These are phyloP conservation scores for Trichocladium uniseriatum DNA, from an alignment of 495 filamentous ascomycete genomes.

Conservation along the genomic window DNA sequence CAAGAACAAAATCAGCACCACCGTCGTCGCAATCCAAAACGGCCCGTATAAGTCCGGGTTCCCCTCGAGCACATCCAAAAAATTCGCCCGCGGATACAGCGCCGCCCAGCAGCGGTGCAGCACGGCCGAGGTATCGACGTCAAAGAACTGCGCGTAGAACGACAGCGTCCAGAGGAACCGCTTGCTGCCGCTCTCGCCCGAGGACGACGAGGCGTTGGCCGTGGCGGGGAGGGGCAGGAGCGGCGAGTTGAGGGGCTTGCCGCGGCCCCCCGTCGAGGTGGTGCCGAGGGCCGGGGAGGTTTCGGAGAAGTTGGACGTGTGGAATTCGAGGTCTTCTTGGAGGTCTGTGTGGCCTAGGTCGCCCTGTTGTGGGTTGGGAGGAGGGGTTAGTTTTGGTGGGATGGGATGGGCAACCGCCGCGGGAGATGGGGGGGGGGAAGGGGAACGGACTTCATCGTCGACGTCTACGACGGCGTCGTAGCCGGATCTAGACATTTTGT, in stretches of 20 bases:
- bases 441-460: slow-evolving; percentile 56
- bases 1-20: slow-evolving; percentile 89
- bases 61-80: slow-evolving; percentile 93
- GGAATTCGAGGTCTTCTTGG: slow-evolving; percentile 98
- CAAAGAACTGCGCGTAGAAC: slow-evolving; percentile 97
- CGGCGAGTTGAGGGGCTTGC: slow-evolving; percentile 28
- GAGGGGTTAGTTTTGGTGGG: neutral
- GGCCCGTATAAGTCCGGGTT: slow-evolving; percentile 93
- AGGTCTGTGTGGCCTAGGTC: slow-evolving; percentile 97
- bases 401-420: too few relatives aligned
- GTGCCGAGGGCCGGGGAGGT: slow-evolving; percentile 46
- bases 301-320: slow-evolving; percentile 60
- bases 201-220: slow-evolving; percentile 21
- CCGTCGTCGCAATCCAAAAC: slow-evolving; percentile 97
- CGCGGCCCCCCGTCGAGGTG: slow-evolving; percentile 24
- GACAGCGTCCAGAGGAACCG: slow-evolving; percentile 83
- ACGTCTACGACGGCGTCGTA: slow-evolving; percentile 98
- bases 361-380: slow-evolving; percentile 46
- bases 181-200: slow-evolving; percentile 44
- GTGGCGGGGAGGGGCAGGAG: slow-evolving; percentile 57
- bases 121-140: slow-evolving; percentile 87
- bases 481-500: slow-evolving; percentile 66
- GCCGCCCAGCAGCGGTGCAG: slow-evolving; percentile 73
- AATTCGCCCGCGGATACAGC: slow-evolving; percentile 82
- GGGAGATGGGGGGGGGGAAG: neutral